phyloP scores from a whole-genome alignment of 148 eudicot genomes.

The Linanthus parryae region DNA sequence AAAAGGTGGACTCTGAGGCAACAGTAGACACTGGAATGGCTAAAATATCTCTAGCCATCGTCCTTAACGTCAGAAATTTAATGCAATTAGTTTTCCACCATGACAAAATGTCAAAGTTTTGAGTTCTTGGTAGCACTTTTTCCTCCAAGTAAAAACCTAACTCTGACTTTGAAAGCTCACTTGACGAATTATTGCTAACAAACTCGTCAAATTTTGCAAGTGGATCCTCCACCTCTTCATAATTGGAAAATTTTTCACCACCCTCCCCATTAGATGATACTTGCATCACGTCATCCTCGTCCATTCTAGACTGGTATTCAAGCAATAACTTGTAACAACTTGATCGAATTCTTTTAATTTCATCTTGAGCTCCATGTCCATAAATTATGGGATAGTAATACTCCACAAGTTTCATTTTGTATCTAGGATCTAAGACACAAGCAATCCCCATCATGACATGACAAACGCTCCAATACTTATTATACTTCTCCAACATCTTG shows the following conservation, averaged over 20 bases:
- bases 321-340: too few relatives aligned
- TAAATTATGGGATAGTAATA: not conserved
- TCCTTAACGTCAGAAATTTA: not conserved
- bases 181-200: not conserved
- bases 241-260: not conserved
- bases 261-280: too few relatives aligned
- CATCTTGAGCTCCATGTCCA: too few relatives aligned
- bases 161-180: not conserved
- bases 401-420: not conserved
- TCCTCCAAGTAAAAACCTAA: slow-evolving; percentile 3
- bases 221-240: not conserved
- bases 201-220: not conserved
- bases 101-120: not conserved
- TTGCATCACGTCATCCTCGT: too few relatives aligned
- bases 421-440: slow-evolving; percentile 3
- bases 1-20: not conserved
- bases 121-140: not conserved
- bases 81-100: not conserved
- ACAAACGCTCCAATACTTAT: slow-evolving; percentile 6
- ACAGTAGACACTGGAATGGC: too few relatives aligned
- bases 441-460: slow-evolving; percentile 3
- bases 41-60: not conserved
- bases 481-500: slow-evolving; percentile 5
- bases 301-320: too few relatives aligned
- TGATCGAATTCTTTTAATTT: too few relatives aligned